Conservation (phyloP, 805 yeast species). For the Nakazawaea sp. region DNA sequence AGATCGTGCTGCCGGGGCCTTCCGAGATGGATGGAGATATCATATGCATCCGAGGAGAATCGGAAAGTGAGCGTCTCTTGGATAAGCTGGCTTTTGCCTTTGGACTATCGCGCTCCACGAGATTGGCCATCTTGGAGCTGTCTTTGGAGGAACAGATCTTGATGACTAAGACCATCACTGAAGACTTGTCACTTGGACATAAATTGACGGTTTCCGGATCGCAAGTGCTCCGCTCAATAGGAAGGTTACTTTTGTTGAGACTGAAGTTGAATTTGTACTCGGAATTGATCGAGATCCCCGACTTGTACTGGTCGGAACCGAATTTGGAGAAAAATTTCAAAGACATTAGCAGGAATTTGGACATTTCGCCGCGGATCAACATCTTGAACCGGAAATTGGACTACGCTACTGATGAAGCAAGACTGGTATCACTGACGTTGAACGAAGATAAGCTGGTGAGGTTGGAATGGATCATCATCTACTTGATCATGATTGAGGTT, state of each 20-base stretch:
- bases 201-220: constrained; percentile 43
- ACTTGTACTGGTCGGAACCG: constrained; percentile 90
- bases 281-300: constrained; percentile 88
- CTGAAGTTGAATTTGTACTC: constrained; percentile 83
- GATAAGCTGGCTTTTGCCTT: constrained; percentile 88
- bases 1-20: constrained; percentile 18
- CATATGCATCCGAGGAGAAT: constrained; percentile 52
- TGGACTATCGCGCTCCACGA: constrained; percentile 81
- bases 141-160: constrained; percentile 63
- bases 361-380: constrained; percentile 68
- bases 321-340: constrained; percentile 71
- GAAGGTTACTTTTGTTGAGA: constrained; percentile 65
- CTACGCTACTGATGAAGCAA: constrained; percentile 84
- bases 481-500: constrained; percentile 79
- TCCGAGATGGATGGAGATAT: constrained; percentile 55
- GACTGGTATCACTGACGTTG: constrained; percentile 66
- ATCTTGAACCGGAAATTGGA: constrained; percentile 82
- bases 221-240: constrained; percentile 65
- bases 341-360: constrained; percentile 63
- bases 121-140: constrained; percentile 73
- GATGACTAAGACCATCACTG: constrained; percentile 58
- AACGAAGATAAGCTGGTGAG: constrained; percentile 72
- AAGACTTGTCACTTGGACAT: constrained; percentile 57
- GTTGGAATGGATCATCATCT: constrained; percentile 84
- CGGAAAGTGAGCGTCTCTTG: constrained; percentile 40